Base-by-base conservation (phyloP, 306 rosid species). In the Dryas octopetala region DNA sequence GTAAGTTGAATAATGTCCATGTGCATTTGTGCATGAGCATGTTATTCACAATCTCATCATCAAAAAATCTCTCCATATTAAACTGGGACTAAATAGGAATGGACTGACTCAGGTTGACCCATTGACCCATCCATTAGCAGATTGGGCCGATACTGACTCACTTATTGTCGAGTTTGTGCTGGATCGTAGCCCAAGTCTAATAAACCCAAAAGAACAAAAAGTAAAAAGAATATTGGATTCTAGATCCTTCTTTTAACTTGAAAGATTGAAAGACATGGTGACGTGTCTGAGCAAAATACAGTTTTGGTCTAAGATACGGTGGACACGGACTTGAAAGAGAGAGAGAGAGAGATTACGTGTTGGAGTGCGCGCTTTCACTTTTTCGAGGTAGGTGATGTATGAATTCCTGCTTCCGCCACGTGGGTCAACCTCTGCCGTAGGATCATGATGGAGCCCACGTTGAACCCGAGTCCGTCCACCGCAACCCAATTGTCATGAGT, bases 401-500 rank as follows among this genome's bases (percentile, higher is more conserved):
- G 2, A 28, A 1, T 3, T 12, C 41, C 15, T 67, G 38, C 2
- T 46, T 68, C 10, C 11, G 4, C 38, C 48, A 54, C 84, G 76
- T 69, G 84, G 59, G 46, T 43, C 38, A 9, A 28, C 26, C 2
- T 3, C 0, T 55, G 55, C 77, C 80, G 82, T 28, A 46, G 68
- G 4, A 5, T 70, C 3, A 2, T 5, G 1, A 0, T 5, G 16
- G 53, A 57, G 40, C 23, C 72, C 57, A 12, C 73, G 1, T 32
- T 17, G 1, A 5, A 7, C 51, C 52, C 58, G 57, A n/a, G 43
- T 32, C 9, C 48, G n/a, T 48, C 61, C 17, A 54, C 6, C 14
- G 17, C 58, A 47, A 26, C 9, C 47, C 5, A 17, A 6, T 40
- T 3, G 9, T 32, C 38, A 32, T 2, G 38, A 32, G 38, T 32